Conservation (phyloP, 1,284 basidiomycete species). For the Afroboletus lepidellus region DNA sequence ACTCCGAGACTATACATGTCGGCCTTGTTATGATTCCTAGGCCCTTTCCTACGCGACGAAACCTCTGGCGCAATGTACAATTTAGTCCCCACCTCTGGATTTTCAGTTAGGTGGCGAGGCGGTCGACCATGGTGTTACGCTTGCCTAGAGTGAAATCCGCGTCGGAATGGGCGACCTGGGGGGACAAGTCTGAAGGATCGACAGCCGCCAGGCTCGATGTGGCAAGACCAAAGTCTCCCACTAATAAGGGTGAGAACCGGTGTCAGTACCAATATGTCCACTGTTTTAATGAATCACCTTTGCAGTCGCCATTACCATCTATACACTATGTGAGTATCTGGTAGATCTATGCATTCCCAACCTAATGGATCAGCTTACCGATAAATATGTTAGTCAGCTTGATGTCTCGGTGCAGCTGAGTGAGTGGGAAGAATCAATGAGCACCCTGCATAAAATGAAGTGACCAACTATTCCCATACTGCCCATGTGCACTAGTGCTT, state of each 20-base stretch:
- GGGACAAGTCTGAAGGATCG: conserved; percentile 64
- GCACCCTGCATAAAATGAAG: background rate
- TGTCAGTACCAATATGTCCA: background rate
- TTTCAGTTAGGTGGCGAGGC: background rate
- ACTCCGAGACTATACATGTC: conserved; percentile 95
- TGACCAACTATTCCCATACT: conserved; percentile 71
- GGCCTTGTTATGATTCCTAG: conserved; percentile 79
- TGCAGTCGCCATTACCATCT: conserved; percentile 88
- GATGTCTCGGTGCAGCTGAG: conserved; percentile 84
- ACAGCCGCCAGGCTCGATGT: conserved; percentile 79
- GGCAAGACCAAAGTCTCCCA: conserved; percentile 93
- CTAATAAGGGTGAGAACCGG: conserved; percentile 28
- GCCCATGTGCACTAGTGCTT: conserved; percentile 90
- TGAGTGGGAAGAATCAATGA: conserved; percentile 1
- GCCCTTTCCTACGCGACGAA: conserved; percentile 58
- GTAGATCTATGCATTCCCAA: background rate
- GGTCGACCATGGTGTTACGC: conserved; percentile 6
- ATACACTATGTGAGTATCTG: background rate
- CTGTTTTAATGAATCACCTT: conserved; percentile 52
- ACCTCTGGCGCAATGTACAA: conserved; percentile 94
- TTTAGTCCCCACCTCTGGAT: conserved; percentile 83
- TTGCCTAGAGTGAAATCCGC: conserved; percentile 74
- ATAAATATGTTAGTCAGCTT: conserved; percentile 93
- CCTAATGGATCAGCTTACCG: conserved; percentile 46
- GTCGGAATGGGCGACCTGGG: conserved; percentile 44